These are phyloP conservation scores for Leucocoprinus birnbaumii DNA, from an alignment of 768 basidiomycete species.

Conservation along the genomic window DNA sequence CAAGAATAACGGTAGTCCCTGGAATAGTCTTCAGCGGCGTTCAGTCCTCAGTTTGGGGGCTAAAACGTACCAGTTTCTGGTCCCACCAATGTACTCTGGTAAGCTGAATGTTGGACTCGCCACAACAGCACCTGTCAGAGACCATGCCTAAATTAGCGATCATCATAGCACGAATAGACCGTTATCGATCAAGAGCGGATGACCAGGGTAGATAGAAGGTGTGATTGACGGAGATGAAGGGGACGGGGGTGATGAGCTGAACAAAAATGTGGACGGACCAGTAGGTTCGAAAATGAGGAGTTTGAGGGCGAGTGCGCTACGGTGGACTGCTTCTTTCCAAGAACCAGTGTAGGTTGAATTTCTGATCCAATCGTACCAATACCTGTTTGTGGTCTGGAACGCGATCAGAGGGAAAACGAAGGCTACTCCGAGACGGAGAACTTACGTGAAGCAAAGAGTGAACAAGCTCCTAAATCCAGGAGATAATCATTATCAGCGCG, in stretches of 20 bases:
- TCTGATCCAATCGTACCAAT: conserved; percentile 91
- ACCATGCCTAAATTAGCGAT: background rate
- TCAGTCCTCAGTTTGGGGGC: background rate
- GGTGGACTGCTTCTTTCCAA: conserved; percentile 94
- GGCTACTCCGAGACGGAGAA: background rate
- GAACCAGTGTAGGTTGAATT: conserved; percentile 86
- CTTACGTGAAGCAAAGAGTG: conserved; percentile 53
- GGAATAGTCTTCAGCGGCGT: background rate
- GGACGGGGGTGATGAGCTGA: background rate
- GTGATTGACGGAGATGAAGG: background rate
- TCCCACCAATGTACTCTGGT: conserved; percentile 89
- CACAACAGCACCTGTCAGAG: conserved; percentile 73
- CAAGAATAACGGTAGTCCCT: conserved; percentile 79
- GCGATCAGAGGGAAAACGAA: background rate
- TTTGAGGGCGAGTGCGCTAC: conserved; percentile 92
- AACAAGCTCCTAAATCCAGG: conserved; percentile 46
- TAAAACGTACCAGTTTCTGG: conserved; percentile 69
- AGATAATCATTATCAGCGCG: background rate
- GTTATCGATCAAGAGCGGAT: background rate
- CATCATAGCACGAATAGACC: background rate
- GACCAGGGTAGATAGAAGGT: background rate
- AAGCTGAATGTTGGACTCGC: conserved; percentile 95
- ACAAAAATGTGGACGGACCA: conserved; percentile 32
- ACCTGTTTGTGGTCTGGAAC: conserved; percentile 61
- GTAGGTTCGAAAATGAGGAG: conserved; percentile 92